A percentile compares a stretch with the other conserved stretches of the same genome.
phyloP scores from a whole-genome alignment of 495 filamentous ascomycete species.

The Symbiotaphrina buchneri region DNA sequence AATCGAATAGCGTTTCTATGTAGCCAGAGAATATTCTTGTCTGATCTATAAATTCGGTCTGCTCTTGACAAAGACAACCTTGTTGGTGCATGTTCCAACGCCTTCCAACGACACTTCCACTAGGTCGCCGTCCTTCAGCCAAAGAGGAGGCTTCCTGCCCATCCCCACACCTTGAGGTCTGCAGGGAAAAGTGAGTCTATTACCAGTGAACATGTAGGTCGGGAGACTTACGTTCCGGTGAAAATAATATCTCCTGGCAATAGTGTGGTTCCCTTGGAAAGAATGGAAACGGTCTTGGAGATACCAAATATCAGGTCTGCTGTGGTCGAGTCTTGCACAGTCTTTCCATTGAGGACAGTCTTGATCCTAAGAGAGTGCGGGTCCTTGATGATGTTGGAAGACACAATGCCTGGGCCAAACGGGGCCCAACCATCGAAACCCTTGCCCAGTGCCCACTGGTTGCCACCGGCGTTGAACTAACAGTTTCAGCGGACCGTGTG shows the following conservation, averaged over 20 bases:
- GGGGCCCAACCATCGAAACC: constrained; percentile 85
- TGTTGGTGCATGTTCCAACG: constrained; percentile 50
- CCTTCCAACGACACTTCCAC: constrained; percentile 52
- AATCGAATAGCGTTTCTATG: no score
- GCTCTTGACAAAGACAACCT: constrained; percentile 38
- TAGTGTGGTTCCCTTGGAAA: constrained; percentile 58
- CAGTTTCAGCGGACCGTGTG: no score
- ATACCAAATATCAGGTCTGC: constrained; percentile 69
- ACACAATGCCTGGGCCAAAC: constrained; percentile 61
- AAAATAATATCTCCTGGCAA: constrained; percentile 67
- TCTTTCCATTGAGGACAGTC: constrained; percentile 49
- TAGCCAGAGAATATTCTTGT: no score
- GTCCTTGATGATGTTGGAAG: constrained; percentile 37
- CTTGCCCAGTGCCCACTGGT: constrained; percentile 68
- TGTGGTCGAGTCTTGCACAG: constrained; percentile 51
- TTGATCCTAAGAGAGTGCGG: constrained; percentile 43
- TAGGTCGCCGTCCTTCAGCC: constrained; percentile 62
- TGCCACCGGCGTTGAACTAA: constrained; percentile 48
- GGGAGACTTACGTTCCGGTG: constrained; percentile 49
- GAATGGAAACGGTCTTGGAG: constrained; percentile 45
- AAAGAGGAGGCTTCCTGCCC: constrained; percentile 47
- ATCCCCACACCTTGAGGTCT: constrained; percentile 62
- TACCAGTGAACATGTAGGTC: neutral
- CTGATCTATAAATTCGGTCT: constrained; percentile 23
- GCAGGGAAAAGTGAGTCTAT: neutral